These are phyloP conservation scores for Colletotrichum lindemuthianum DNA, from an alignment of 2,329 filamentous ascomycete genomes.

Conservation along the genomic window DNA sequence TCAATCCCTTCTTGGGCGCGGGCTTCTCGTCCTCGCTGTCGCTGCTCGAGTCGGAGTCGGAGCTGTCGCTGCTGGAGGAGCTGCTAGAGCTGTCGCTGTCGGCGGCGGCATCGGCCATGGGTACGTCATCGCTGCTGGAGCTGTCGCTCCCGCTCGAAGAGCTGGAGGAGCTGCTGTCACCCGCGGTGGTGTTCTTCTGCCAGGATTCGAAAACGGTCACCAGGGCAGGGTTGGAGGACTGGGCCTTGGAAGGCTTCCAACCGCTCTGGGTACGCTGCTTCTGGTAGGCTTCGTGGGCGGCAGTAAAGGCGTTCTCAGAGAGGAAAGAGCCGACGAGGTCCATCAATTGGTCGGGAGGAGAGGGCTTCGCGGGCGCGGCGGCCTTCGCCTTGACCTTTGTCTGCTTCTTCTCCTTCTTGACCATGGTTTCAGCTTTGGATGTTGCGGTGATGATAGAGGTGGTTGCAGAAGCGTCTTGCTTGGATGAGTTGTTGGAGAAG, in stretches of 20 bases:
- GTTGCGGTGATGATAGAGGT: constrained; percentile 23
- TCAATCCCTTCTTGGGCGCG: constrained; percentile 44
- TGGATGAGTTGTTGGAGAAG: constrained; percentile 52
- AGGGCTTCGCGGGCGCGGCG: constrained; percentile 38
- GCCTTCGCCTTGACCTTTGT: constrained; percentile 37
- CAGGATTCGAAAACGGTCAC: constrained; percentile 62
- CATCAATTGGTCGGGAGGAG: constrained; percentile 70
- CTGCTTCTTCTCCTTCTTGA: constrained; percentile 44
- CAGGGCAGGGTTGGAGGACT: constrained; percentile 46
- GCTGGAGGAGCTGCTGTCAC: constrained; percentile 44
- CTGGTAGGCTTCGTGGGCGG: constrained; percentile 69
- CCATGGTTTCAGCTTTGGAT: constrained; percentile 44
- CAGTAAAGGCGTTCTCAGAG: constrained; percentile 70
- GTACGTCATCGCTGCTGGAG: constrained; percentile 52
- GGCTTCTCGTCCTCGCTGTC: constrained; percentile 30
- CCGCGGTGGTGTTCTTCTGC: constrained; percentile 49
- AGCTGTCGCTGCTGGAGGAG: constrained; percentile 45
- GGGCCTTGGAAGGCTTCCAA: constrained; percentile 48
- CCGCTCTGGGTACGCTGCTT: constrained; percentile 69
- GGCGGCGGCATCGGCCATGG: constrained; percentile 57
- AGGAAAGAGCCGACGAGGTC: constrained; percentile 75
- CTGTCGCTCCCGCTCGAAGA: constrained; percentile 40
- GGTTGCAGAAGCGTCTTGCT: constrained; percentile 25
- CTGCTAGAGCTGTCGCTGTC: constrained; percentile 46
- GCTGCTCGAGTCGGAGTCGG: constrained; percentile 43